A percentile compares a stretch with the other conserved stretches of the same genome.
Evolutionary conservation across 2,329 filamentous ascomycete genomes (phyloP).

Genomic region (Pseudocercospora macadamiae): DNA sequence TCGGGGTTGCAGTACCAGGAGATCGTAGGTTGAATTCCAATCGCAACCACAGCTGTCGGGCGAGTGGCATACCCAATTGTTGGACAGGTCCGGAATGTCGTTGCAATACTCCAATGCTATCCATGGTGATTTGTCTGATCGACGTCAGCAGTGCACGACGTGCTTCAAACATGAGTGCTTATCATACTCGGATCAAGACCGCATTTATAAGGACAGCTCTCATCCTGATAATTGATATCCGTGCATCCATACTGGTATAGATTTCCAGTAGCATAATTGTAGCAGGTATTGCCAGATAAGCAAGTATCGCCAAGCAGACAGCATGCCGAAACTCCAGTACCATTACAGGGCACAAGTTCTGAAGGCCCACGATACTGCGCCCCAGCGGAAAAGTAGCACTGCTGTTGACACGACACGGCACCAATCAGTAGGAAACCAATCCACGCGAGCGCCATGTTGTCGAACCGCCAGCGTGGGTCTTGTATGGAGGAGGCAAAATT

Average conservation of each 20-base stretch:
- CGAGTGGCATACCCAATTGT: slow-evolving; percentile 37
- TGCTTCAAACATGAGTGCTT: background rate
- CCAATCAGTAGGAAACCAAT: slow-evolving; percentile 4
- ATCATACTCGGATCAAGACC: slow-evolving; percentile 32
- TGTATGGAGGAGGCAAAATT: background rate
- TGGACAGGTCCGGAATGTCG: slow-evolving; percentile 25
- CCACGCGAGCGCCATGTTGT: background rate
- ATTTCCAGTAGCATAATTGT: slow-evolving; percentile 32
- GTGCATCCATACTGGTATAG: slow-evolving; percentile 39
- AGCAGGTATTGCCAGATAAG: slow-evolving; percentile 35
- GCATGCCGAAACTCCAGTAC: slow-evolving; percentile 31
- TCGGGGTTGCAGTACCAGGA: slow-evolving; percentile 28
- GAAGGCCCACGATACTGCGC: slow-evolving; percentile 30
- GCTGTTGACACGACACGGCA: slow-evolving; percentile 27
- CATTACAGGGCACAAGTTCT: slow-evolving; percentile 32
- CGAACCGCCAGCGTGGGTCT: background rate
- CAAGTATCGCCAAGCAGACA: slow-evolving; percentile 36
- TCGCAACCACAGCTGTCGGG: slow-evolving; percentile 37
- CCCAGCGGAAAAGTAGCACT: slow-evolving; percentile 37
- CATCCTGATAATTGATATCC: slow-evolving; percentile 35
- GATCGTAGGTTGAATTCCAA: slow-evolving; percentile 27
- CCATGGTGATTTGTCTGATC: slow-evolving; percentile 35
- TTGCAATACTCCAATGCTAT: slow-evolving; percentile 34
- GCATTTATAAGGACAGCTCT: slow-evolving; percentile 36
- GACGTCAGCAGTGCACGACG: background rate